Conservation (phyloP, 148 eudicot species). For the Cornus suecica region DNA sequence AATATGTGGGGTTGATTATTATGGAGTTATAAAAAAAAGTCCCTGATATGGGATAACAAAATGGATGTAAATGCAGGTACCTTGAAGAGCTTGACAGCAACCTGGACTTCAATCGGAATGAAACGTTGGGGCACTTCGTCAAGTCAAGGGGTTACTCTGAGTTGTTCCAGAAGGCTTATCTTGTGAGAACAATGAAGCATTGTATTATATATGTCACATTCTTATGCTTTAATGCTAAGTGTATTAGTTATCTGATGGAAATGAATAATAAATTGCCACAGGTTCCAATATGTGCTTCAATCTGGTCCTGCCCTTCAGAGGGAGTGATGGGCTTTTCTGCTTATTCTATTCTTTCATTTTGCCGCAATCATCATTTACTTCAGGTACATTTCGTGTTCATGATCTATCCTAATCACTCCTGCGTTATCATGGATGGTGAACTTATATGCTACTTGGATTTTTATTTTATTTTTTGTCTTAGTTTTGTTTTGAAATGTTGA, state of each 20-base stretch:
- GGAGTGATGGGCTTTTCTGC: slow-evolving; percentile 83
- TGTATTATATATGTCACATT: slow-evolving; percentile 1
- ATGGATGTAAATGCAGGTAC: slow-evolving; percentile 48
- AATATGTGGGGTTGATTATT: no score
- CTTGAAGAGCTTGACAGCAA: slow-evolving; percentile 76
- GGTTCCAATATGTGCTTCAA: slow-evolving; percentile 92
- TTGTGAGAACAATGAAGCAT: slow-evolving; percentile 45
- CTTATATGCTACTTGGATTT: background rate
- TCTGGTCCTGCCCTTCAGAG: slow-evolving; percentile 92
- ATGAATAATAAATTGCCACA: slow-evolving; percentile 14
- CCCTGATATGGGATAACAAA: no score
- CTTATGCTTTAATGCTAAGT: background rate
- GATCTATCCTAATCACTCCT: background rate
- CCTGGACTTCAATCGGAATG: slow-evolving; percentile 61
- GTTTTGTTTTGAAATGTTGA: background rate
- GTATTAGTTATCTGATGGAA: background rate
- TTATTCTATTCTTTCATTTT: slow-evolving; percentile 75
- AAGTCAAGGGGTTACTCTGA: slow-evolving; percentile 76
- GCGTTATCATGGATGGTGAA: background rate
- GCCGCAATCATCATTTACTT: slow-evolving; percentile 90
- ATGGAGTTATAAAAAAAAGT: no score
- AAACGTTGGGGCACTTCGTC: slow-evolving; percentile 77
- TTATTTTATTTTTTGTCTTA: background rate
- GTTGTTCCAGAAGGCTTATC: slow-evolving; percentile 83
- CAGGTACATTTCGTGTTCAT: slow-evolving; percentile 47